Evolutionary conservation across 768 basidiomycete species (phyloP), one percentile per base, ranked within the genome.

Genomic region (Cystofilobasidium capitatum): DNA sequence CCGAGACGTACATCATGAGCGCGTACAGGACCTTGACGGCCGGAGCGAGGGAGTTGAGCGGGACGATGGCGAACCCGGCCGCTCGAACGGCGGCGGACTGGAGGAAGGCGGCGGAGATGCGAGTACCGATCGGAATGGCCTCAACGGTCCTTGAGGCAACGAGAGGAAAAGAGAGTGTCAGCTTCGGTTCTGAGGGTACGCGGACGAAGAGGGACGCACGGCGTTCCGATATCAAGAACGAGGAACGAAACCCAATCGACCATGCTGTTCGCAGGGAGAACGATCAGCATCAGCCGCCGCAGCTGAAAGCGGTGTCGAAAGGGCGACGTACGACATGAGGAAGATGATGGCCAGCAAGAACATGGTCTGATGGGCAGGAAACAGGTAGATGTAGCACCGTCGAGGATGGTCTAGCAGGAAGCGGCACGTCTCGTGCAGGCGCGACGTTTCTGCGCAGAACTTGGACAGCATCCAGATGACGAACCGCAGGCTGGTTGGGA

Each of bases 371-470:
- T 92, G 89, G 0, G 90, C 86, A 0, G 73, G 71, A 49, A 74
- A 72, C 33, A 73, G 69, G 44, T 73, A 73, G 58, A 72, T 66
- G 68, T 73, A 75, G 68, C 72, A 77, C 62, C 81, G 84, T 14
- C 94, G 84, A 16, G 94, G 94, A 74, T 97, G 94, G 73, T 97
- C 91, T 12, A 99, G 82, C 10, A 99, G 83, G 75, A 98, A 99
- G 64, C 86, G 86, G 0, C 96, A 79, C 0, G 91, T 90, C 77
- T 93, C 90, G 57, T 84, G 79, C 0, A 85, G 73, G 0, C 84
- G 83, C 17, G 89, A 90, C 0, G 76, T 73, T 1, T 72, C 72
- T 7, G 85, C 84, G 26, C 87, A 81, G 7, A 83, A 51, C 74
- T 88, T 88, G 14, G 83, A 81, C 42, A 87, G 72, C 6, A 76